A percentile compares a stretch with the other conserved stretches of the same genome.
Conservation (phyloP, 2,329 filamentous ascomycete genomes). For the Incumbomyces lentus region DNA sequence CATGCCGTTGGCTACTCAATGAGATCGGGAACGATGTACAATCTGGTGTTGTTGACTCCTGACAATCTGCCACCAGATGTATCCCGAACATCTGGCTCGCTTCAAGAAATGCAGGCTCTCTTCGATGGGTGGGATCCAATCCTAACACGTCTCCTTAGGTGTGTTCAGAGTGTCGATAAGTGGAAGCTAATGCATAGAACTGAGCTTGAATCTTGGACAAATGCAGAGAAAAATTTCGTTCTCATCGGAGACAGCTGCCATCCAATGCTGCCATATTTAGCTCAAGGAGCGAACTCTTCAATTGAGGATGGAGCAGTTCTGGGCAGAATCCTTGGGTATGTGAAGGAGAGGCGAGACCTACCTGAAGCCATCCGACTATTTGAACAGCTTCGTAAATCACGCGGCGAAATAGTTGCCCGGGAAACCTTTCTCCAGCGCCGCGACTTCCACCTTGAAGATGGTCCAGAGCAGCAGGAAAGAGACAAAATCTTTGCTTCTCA, state of each 20-base stretch:
- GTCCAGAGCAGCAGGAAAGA: conserved; percentile 30
- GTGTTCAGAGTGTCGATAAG: conserved; percentile 20
- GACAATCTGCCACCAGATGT: conserved; percentile 32
- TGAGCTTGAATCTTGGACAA: conserved; percentile 13
- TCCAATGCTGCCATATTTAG: conserved; percentile 34
- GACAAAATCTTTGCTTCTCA: conserved; percentile 44
- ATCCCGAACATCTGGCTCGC: conserved; percentile 18
- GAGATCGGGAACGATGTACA: conserved; percentile 34
- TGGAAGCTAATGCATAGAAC: conserved; percentile 15
- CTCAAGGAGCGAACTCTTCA: conserved; percentile 25
- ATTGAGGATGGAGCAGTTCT: conserved; percentile 26
- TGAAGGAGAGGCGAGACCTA: conserved; percentile 12
- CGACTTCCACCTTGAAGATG: conserved; percentile 30
- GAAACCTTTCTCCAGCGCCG: conserved; percentile 25
- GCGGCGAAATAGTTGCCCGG: conserved; percentile 30
- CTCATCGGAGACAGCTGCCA: conserved; percentile 35
- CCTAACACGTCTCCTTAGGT: conserved; percentile 21
- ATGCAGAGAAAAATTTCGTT: conserved; percentile 20
- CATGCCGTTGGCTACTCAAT: conserved; percentile 43
- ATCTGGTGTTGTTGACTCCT: conserved; percentile 38
- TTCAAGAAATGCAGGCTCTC: conserved; percentile 23
- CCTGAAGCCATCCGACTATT: conserved; percentile 28
- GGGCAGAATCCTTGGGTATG: conserved; percentile 25
- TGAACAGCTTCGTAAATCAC: conserved; percentile 29
- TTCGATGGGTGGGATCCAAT: conserved; percentile 26